Base-by-base conservation (phyloP, 2,329 filamentous ascomycete species). In the Ceratocystis lukuohia region DNA sequence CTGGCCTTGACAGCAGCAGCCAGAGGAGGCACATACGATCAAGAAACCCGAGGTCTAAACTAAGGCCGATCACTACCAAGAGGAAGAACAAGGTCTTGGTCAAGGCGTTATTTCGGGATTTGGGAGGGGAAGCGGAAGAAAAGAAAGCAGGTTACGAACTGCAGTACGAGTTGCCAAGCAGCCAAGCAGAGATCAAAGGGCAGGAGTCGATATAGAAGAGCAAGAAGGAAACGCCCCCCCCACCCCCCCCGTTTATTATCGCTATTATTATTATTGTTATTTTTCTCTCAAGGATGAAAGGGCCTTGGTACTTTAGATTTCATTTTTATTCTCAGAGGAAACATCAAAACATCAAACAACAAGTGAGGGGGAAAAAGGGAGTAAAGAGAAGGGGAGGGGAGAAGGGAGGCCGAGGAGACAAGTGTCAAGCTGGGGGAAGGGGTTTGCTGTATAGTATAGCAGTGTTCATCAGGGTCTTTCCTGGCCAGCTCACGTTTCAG, bases 1-100 rank as follows among this genome's bases (percentile, higher is more conserved):
- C 33, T 37, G 10, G 20, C 3, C 20, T 53, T 53, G 48, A 53
- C 2, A 53, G 25, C n/a, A 17, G 22, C 48, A 53, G 6, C 8
- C 22, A 53, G 3, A 25, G 45, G 7, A 12, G 45, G n/a, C 12
- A 53, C 7, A 25, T 12, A 22, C 10, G 20, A 53, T n/a, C 17
- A 53, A 10, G 25, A 28, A 53, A 25, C 3, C 48, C 10, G 22
- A 15, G 15, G 5, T 53, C 8, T 15, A 53, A 53, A 53, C 48
- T 8, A 15, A 20, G 48, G 48, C 12, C 48, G 48, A 53, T 53
- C 48, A 53, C 20, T 53, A 53, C 48, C 1, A 53, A 53, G 12
- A 53, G 48, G 48, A 53, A 53, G 48, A 53, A 53, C 48, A 53
- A 53, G 48, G 48, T 53, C 48, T 5, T 53, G 48, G 48, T 53